Evolutionary conservation across 306 rosid genomes (phyloP), one percentile per base, ranked within the genome.

Genomic region (Prunus salicina): DNA sequence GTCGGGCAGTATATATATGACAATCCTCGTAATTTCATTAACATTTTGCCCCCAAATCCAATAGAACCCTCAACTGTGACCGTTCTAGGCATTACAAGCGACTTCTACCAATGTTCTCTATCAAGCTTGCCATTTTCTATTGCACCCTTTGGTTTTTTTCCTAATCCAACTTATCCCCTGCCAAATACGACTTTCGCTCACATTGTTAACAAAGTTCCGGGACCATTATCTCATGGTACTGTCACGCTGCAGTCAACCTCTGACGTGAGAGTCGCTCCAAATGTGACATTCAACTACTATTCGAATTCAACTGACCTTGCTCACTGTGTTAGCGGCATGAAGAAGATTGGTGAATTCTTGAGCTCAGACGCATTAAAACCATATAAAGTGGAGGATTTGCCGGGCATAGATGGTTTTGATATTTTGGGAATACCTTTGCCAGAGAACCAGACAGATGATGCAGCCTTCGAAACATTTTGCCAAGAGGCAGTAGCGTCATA

Each of bases 1-100:
- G 72, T 82, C 14, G 83, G 77, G 7, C 53, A 78, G n/a, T 82
- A 27, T 55, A 75, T 82, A 77, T 38, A 19, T 16, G 86, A 78
- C 57, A 78, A 78, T 64, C 83, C 86, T 18, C 79, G 77, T 4
- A 68, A 51, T 41, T 46, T 6, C 64, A 43, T 51, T 8, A 13
- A 49, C 52, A 2, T 81, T 1, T 41, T 71, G 50, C 72, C 34
- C 84, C 81, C 38, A 9, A 71, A 64, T 41, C 73, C 46, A 20
- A 6, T 64, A 1, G 52, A 38, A 2, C 25, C 64, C 2, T 32
- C 49, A 8, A 14, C 19, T 50, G 18, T 14, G 1, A 13, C 18
- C 2, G 13, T 9, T 62, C 30, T 24, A 11, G 64, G 30, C 64
- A 58, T 58, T 24, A 58, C 30, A 58, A 22, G 25, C 8, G 30